Evolutionary conservation across 768 basidiomycete species (phyloP).

Genomic region (Amanita exitialis): DNA sequence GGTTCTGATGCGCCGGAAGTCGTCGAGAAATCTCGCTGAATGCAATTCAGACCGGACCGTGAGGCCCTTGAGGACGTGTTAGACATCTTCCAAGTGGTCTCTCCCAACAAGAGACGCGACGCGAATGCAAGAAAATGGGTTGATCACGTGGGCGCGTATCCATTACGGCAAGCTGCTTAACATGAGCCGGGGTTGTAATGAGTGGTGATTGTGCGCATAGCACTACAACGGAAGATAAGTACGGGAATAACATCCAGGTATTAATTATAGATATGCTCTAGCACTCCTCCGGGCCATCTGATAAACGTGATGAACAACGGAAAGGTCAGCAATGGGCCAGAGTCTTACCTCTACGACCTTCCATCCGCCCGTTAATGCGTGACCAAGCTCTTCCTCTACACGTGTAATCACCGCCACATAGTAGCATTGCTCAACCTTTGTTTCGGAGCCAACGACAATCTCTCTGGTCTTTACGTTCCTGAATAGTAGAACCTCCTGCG

Average conservation of each 20-base stretch:
- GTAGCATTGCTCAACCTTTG: conserved; percentile 86
- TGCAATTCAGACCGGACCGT: conserved; percentile 49
- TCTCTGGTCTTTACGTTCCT: conserved; percentile 85
- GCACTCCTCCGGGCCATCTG: conserved; percentile 37
- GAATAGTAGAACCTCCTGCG: conserved; percentile 91
- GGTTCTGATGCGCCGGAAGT: conserved; percentile 15
- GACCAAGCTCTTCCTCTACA: conserved; percentile 76
- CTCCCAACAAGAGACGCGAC: conserved; percentile 3
- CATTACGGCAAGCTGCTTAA: not conserved
- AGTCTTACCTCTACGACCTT: conserved; percentile 85
- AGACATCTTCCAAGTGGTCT: not conserved
- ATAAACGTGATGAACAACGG: conserved; percentile 6
- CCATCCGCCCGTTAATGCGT: conserved; percentile 96
- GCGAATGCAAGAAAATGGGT: not conserved
- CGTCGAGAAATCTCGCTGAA: conserved; percentile 56
- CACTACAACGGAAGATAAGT: conserved; percentile 13
- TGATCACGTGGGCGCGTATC: conserved; percentile 13
- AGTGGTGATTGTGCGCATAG: conserved; percentile 18
- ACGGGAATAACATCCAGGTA: not conserved
- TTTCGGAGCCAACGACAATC: conserved; percentile 76
- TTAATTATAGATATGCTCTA: conserved; percentile 31
- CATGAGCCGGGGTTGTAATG: conserved; percentile 4
- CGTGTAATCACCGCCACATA: conserved; percentile 91
- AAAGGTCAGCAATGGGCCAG: not conserved
- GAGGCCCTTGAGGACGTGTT: conserved; percentile 10